Base-by-base conservation (phyloP, 2,329 filamentous ascomycete genomes). In the Ilyonectria sp. region DNA sequence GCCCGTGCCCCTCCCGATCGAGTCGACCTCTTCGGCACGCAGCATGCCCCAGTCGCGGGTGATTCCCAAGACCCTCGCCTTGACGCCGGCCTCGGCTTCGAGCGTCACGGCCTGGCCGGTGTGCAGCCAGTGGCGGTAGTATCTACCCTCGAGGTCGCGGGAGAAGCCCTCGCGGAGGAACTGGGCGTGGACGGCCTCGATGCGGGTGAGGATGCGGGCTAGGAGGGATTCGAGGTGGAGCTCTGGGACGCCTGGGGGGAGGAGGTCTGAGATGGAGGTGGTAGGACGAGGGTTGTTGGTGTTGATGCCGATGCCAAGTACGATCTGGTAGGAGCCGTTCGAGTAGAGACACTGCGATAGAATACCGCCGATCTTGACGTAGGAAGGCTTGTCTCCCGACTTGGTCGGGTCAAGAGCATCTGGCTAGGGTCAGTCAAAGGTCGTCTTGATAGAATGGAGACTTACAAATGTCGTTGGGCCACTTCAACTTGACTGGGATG, bases 401-500 rank as follows among this genome's bases (percentile, higher is more conserved):
- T 85, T 86, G 60, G 80, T 83, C 6, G 88, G 93, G 75, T 94
- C 91, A 23, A 89, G 84, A 1, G 91, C 92, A 76, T 94, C 89
- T 89, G 63, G 15, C 0, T 17, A 4, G 2, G 60, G 46, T 69
- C 8, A 54, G 50, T 6, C 2, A 3, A 6, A 15, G 1, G 11
- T 9, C 2, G 6, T 1, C 23, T 3, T 0, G 2, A 1, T 1
- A 6, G 21, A 2, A 0, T 5, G 8, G 5, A 3, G 6, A 62
- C 86, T 79, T 81, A 91, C 90, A 95, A 61, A 99, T 93, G 77
- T 99, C 96, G 76, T 99, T 99, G 11, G 96, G 96, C 96, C 96
- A 99, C 80, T 99, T 99, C 35, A 99, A 83, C 78, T 93, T 94
- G 46, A 99, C 87, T 1, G 93, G 93, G 5, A 98, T 80, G 0